Base-by-base conservation (phyloP, 257 asterid species). In the Osmanthus fragrans region DNA sequence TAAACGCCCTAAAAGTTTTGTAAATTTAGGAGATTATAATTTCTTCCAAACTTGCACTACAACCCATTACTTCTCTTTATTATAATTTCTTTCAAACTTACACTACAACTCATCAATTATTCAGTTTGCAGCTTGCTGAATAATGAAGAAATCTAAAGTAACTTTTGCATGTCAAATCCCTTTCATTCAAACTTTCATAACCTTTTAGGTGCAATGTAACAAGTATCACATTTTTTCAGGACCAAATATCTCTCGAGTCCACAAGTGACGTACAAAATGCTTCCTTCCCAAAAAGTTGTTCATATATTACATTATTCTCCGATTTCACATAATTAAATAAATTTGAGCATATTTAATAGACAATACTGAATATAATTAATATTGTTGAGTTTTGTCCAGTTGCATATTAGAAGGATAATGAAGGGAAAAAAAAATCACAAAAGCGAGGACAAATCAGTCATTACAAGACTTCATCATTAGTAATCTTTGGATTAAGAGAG, bases 381-480 rank as follows among this genome's bases (percentile, higher is more conserved):
- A 0, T 7, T 6, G 39, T 34, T 1, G 8, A 34, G 39, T 34
- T 5, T 5, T 34, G 39, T 34, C 39, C 39, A 7, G 39, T 34
- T 6, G 7, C 39, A 36, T 4, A 1, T 34, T 34, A 34, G 37
- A 34, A 5, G 37, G 37, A 34, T 34, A 1, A 5, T 34, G 37
- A 34, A 34, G 4, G 37, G 7, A 33, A 33, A 34, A 34, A 32
- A 4, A 34, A 5, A 4, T 34, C 37, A 33, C 3, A 33, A 10
- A 16, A n/a, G n/a, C 30, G 67, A 79, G 86, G 86, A 79, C 70
- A 84, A n/a, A 67, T 23, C 25, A 71, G 86, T 84, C 84, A 83
- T 78, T 77, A 56, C 18, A 23, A 0, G 25, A 64, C 66, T 40
- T 67, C 65, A 70, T 80, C 54, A 78, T 81, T 37, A 66, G 71